Conservation (phyloP, 768 basidiomycete genomes). For the Mrakia blollopis region DNA sequence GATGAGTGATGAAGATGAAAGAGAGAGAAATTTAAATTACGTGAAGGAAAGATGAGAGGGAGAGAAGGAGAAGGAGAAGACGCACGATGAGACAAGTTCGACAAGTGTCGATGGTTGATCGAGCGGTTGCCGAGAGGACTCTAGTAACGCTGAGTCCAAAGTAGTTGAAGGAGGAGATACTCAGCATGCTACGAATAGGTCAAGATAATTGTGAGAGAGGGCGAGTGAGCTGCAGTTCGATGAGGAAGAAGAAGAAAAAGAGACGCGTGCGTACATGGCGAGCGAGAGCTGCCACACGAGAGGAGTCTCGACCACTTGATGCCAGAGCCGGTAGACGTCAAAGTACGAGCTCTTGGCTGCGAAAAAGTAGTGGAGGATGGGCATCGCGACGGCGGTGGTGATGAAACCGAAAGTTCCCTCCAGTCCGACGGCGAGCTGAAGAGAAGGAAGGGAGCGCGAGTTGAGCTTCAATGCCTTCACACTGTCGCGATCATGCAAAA, state of each 20-base stretch:
- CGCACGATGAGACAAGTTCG: constrained; percentile 74
- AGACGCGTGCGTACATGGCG: constrained; percentile 14
- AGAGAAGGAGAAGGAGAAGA: constrained; percentile 1
- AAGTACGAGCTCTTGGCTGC: constrained; percentile 54
- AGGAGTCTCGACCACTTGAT: constrained; percentile 77
- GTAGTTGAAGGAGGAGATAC: constrained; percentile 76
- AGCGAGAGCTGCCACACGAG: constrained; percentile 46
- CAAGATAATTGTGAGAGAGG: background rate
- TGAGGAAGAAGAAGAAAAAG: background rate
- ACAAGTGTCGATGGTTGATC: constrained; percentile 71
- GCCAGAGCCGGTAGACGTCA: constrained; percentile 82
- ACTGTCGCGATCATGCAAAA: background rate
- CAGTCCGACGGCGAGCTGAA: constrained; percentile 69
- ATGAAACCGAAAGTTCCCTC: constrained; percentile 88
- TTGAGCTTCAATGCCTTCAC: background rate
- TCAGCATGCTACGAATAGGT: constrained; percentile 22
- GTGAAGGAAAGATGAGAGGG: background rate
- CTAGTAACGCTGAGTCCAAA: constrained; percentile 49
- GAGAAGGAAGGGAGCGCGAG: background rate
- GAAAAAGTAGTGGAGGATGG: constrained; percentile 57
- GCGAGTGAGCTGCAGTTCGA: background rate
- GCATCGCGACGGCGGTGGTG: constrained; percentile 72
- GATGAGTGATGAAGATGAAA: background rate
- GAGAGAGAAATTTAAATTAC: background rate
- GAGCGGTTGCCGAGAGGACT: constrained; percentile 30